A percentile compares a stretch with the other conserved stretches of the same genome.
Evolutionary conservation across 305 asterid species (phyloP).

Genomic region (Lippia alba): DNA sequence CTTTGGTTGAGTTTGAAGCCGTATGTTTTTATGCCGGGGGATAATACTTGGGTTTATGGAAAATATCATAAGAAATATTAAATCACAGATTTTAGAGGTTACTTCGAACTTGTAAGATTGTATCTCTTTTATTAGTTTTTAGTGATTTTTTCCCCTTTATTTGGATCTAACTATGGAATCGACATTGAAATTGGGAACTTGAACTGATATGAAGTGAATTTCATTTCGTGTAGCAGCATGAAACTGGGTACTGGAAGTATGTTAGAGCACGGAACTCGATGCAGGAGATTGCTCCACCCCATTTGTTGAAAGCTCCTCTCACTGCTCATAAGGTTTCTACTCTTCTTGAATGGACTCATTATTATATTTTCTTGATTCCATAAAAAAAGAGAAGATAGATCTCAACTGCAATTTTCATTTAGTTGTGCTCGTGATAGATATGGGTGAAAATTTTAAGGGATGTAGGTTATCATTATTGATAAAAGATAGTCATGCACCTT

Average conservation of each 20-base stretch:
- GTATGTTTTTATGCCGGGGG: not conserved
- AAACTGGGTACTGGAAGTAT: slow-evolving; percentile 62
- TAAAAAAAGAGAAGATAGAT: not conserved
- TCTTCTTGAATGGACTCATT: slow-evolving; percentile 25
- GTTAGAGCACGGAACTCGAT: slow-evolving; percentile 63
- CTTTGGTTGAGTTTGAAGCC: slow-evolving; percentile 5
- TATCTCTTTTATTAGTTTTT: not conserved
- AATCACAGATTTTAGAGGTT: not conserved
- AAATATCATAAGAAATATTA: slow-evolving; percentile 3
- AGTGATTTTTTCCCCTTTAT: not conserved
- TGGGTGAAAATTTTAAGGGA: slow-evolving; percentile 27
- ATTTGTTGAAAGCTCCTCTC: slow-evolving; percentile 53
- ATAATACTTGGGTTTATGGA: slow-evolving; percentile 10
- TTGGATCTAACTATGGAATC: slow-evolving; percentile 21
- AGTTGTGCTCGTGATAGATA: slow-evolving; percentile 29
- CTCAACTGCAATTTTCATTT: slow-evolving; percentile 17
- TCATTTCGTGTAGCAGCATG: slow-evolving; percentile 69
- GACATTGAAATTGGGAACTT: slow-evolving; percentile 17
- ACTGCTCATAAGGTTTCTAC: slow-evolving; percentile 64
- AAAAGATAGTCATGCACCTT: slow-evolving; percentile 54
- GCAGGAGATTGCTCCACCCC: slow-evolving; percentile 60
- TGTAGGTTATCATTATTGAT: slow-evolving; percentile 37
- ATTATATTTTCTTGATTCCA: not conserved
- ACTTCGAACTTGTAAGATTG: not conserved
- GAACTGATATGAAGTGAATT: slow-evolving; percentile 43